Evolutionary conservation across 2,329 filamentous ascomycete genomes (phyloP), one percentile per base, ranked within the genome.

Genomic region (Dactylellina parvicollis): DNA sequence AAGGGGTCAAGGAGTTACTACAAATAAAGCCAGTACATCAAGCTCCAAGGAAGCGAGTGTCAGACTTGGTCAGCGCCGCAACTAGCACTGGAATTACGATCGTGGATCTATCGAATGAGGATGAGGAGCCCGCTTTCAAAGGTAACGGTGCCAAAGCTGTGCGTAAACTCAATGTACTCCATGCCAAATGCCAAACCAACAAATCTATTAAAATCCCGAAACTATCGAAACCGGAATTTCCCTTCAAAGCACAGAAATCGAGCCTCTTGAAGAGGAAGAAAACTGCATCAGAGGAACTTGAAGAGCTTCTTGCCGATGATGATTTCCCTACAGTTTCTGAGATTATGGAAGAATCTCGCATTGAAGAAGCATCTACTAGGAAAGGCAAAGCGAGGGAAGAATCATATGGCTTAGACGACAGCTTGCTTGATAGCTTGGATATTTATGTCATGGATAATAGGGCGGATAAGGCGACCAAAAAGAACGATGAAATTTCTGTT

Each of bases 101-200:
- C 16, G 54, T 73, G n/a, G 69, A 73, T 36, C 60, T 73, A 9
- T 73, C 69, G 12, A 55, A 56, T 14, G 69, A 73, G 2, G 69
- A 73, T 22, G 55, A 59, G 5, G 55, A 38, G 10, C 28, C 50
- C 20, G 20, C 50, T 16, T 73, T 66, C 16, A 66, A 61, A 26
- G 69, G 69, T 12, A 73, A 73, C 36, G 69, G 69, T 2, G 46
- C 60, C 1, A 38, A 38, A 9, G 66, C 69, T 2, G 38, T 73
- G 9, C 60, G 69, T 7, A 73, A 59, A 20, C 47, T 73, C 5
- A 61, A 66, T 8, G 46, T 66, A 52, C 60, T 73, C 3, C 69
- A 73, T 34, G 18, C 60, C 10, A 73, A 73, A 50, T 73, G 44
- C 9, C 54, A 50, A 32, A 55, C 14, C 3, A 66, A 60, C 4